Conservation (phyloP, 1,284 basidiomycete species). For the Sporisorium reilianum region DNA sequence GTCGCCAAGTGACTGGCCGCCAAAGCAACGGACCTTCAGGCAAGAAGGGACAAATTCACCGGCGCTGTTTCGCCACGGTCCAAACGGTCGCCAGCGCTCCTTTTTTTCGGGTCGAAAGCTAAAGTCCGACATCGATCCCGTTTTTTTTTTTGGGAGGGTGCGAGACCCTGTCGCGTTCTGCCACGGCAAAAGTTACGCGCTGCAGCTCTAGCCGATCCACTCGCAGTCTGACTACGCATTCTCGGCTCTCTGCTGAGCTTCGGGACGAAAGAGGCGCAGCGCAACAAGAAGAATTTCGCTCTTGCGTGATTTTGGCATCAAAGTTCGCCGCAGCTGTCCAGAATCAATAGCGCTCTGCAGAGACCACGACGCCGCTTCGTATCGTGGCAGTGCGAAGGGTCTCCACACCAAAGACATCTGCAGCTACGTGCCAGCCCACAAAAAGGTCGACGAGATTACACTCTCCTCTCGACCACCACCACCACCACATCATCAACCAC, state of each 20-base stretch:
- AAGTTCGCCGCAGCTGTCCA: constrained; percentile 15
- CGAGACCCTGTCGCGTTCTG: background rate
- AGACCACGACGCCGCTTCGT: background rate
- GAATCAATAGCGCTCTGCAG: background rate
- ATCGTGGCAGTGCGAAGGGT: background rate
- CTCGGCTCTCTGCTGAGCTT: background rate
- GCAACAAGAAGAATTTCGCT: constrained; percentile 8
- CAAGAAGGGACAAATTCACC: background rate
- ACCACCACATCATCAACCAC: background rate
- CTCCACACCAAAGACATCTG: background rate
- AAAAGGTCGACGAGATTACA: background rate
- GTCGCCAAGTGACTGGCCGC: too few relatives aligned
- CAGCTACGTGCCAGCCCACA: too few relatives aligned
- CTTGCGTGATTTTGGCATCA: constrained; percentile 31
- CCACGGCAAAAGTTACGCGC: background rate
- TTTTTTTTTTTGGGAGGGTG: background rate
- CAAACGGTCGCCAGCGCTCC: background rate
- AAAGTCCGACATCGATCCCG: background rate
- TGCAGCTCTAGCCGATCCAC: background rate
- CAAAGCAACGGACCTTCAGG: background rate
- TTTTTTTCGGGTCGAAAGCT: background rate
- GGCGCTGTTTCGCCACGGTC: background rate
- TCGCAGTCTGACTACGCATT: too few relatives aligned
- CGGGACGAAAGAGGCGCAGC: constrained; percentile 4
- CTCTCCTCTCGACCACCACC: constrained; percentile 9